A percentile compares a stretch with the other conserved stretches of the same genome.
Evolutionary conservation across 2,329 filamentous ascomycete genomes (phyloP).

Genomic region (Cryphonectria parasitica): DNA sequence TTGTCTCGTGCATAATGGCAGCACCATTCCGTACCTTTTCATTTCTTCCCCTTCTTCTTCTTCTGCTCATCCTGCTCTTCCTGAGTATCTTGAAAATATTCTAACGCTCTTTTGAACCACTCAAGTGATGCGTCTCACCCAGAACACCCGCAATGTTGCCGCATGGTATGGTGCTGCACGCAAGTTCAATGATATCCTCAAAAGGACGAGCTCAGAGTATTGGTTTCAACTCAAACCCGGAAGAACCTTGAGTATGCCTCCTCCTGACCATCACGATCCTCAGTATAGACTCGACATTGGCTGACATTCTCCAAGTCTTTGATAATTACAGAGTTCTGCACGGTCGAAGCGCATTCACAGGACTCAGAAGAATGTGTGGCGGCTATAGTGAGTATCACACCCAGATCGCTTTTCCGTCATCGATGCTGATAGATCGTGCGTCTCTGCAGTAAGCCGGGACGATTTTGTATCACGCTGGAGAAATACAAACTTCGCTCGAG

Average conservation of each 20-base stretch:
- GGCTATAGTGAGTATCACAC: conserved; percentile 74
- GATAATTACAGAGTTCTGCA: conserved; percentile 97
- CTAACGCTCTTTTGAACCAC: not conserved
- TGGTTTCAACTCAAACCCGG: conserved; percentile 84
- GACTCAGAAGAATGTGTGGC: conserved; percentile 85
- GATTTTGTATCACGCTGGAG: conserved; percentile 80
- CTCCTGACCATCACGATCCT: conserved; percentile 10
- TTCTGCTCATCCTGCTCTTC: not conserved
- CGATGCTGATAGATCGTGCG: conserved; percentile 27
- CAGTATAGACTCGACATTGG: not conserved
- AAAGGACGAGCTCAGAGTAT: conserved; percentile 67
- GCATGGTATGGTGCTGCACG: conserved; percentile 81
- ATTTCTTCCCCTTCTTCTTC: too few species aligned
- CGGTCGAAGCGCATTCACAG: conserved; percentile 80
- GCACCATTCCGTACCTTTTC: not conserved
- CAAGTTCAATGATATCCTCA: conserved; percentile 73
- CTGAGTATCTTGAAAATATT: not conserved
- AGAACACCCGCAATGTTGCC: not conserved
- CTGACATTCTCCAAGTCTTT: conserved; percentile 64
- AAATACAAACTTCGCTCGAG: conserved; percentile 66
- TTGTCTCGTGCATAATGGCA: not conserved
- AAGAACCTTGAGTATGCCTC: conserved; percentile 67
- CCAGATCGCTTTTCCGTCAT: not conserved
- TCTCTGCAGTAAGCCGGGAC: conserved; percentile 69
- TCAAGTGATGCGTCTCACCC: not conserved